These are phyloP conservation scores for Trichodelitschia bisporula DNA, from an alignment of 495 filamentous ascomycete species.

Conservation along the genomic window DNA sequence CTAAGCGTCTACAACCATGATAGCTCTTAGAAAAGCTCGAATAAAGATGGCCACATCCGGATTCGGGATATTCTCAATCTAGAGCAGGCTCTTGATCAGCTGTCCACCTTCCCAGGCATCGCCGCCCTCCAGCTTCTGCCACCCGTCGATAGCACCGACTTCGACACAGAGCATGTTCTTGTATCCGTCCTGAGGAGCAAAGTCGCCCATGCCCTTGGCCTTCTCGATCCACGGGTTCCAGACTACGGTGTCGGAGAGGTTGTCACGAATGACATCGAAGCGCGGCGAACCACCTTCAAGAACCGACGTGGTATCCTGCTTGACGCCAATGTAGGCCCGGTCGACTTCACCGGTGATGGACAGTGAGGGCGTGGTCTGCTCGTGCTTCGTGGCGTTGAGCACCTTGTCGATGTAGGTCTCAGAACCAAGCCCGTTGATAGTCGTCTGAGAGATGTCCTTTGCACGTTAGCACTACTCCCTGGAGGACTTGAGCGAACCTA, in stretches of 20 bases:
- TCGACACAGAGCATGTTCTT: constrained; percentile 87
- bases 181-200: constrained; percentile 70
- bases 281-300: constrained; percentile 30
- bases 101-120: constrained; percentile 82
- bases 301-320: constrained; percentile 28
- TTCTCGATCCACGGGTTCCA: constrained; percentile 96
- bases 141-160: constrained; percentile 57
- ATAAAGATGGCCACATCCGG: too few species aligned
- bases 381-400: constrained; percentile 28
- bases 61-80: too few species aligned
- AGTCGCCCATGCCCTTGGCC: constrained; percentile 59
- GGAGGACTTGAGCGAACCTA: constrained; percentile 19
- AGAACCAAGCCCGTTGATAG: constrained; percentile 45
- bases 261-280: constrained; percentile 55
- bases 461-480: background rate
- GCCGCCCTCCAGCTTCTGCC: constrained; percentile 62
- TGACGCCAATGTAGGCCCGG: constrained; percentile 35
- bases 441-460: constrained; percentile 33
- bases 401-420: constrained; percentile 67
- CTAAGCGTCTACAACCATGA: too few species aligned
- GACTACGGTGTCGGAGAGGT: constrained; percentile 64
- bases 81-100: constrained; percentile 27
- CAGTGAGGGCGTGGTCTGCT: constrained; percentile 26
- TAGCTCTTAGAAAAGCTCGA: too few species aligned
- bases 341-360: constrained; percentile 54